These are phyloP conservation scores for Calcarisporium arbuscula DNA, from an alignment of 2,329 filamentous ascomycete genomes.

Conservation along the genomic window DNA sequence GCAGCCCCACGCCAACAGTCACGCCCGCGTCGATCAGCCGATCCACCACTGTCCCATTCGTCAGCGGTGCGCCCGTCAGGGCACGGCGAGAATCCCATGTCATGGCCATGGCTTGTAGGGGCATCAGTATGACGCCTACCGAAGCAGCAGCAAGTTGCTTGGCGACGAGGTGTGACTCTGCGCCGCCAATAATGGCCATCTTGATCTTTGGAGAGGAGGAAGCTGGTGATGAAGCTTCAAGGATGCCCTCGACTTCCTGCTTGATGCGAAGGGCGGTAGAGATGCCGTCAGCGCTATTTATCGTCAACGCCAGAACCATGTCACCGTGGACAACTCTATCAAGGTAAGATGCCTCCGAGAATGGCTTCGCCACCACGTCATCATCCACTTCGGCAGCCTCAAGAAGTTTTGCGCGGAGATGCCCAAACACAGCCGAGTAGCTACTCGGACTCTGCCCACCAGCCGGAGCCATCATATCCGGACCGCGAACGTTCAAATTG, in stretches of 20 bases:
- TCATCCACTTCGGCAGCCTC: constrained; percentile 35
- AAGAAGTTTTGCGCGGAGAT: constrained; percentile 47
- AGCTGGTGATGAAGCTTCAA: constrained; percentile 12
- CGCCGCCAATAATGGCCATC: constrained; percentile 54
- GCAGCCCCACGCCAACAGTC: constrained; percentile 48
- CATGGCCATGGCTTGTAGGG: constrained; percentile 47
- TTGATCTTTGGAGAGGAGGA: constrained; percentile 28
- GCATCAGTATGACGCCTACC: constrained; percentile 55
- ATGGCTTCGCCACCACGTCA: too few species aligned
- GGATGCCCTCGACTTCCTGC: constrained; percentile 41
- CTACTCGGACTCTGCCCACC: too few species aligned
- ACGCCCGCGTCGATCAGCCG: constrained; percentile 53
- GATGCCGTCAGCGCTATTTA: constrained; percentile 58
- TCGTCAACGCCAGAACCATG: constrained; percentile 49
- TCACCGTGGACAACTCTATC: constrained; percentile 47
- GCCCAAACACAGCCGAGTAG: constrained; percentile 47
- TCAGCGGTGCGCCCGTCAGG: constrained; percentile 58
- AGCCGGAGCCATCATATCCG: too few species aligned
- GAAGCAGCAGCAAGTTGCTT: constrained; percentile 47
- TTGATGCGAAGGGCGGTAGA: constrained; percentile 55
- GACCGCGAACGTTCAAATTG: constrained; percentile 26
- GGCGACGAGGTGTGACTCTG: constrained; percentile 56
- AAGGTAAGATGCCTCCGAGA: constrained; percentile 44
- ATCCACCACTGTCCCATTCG: constrained; percentile 58
- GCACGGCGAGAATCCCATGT: constrained; percentile 58